Evolutionary conservation across 2,329 filamentous ascomycete genomes (phyloP).

Genomic region (Aspergillus uvarum): DNA sequence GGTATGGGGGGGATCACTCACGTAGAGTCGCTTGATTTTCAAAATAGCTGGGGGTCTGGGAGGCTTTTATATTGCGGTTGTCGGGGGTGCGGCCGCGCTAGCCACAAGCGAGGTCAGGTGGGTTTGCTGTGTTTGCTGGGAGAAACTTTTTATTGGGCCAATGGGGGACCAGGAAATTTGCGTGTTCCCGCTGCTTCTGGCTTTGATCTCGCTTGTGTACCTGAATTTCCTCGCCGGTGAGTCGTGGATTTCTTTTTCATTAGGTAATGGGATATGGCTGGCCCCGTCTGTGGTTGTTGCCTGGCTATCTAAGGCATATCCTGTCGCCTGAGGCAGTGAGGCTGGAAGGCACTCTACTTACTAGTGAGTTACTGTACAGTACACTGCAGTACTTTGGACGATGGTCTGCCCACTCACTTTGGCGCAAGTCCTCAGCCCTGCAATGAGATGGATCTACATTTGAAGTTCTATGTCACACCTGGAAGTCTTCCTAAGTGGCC

Average conservation of each 20-base stretch:
- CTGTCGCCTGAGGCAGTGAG: neutral
- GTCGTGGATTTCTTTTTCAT: neutral
- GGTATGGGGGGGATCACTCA: constrained; percentile 33
- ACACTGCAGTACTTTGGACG: too few relatives aligned
- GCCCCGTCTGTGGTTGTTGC: neutral
- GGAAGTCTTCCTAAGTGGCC: too few relatives aligned
- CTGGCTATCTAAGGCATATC: neutral
- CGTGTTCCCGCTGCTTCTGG: constrained; percentile 2
- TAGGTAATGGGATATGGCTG: neutral
- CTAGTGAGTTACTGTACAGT: too few relatives aligned
- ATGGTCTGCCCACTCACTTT: too few relatives aligned
- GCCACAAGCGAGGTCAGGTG: constrained; percentile 28
- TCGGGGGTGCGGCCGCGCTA: constrained; percentile 17
- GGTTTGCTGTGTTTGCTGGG: constrained; percentile 22
- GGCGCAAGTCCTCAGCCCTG: too few relatives aligned
- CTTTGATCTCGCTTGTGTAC: neutral
- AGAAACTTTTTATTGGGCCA: constrained; percentile 4
- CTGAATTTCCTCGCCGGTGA: neutral
- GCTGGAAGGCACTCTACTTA: too few relatives aligned
- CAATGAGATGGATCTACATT: too few relatives aligned
- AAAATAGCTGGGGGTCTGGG: constrained; percentile 23
- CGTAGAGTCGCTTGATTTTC: constrained; percentile 48
- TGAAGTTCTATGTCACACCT: too few relatives aligned
- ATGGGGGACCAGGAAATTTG: constrained; percentile 1
- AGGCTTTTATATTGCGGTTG: constrained; percentile 30